Conservation (phyloP, 805 yeast species). For the Kuraishia ogatae region DNA sequence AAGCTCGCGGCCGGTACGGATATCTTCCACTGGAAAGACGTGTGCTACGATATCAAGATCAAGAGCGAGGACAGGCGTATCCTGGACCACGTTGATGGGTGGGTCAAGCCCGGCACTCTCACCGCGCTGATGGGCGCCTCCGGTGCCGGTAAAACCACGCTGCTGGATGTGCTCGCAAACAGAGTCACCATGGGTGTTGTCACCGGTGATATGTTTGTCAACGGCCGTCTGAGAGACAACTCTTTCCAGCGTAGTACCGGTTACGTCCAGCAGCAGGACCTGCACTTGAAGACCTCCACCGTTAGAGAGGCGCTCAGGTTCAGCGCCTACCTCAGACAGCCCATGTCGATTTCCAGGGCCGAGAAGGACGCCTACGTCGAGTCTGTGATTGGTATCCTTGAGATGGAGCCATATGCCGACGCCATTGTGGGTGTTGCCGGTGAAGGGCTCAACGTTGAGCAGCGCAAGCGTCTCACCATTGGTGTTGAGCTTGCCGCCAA, state of each 20-base stretch:
- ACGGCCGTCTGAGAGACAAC: conserved; percentile 37
- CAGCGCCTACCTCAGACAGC: conserved; percentile 41
- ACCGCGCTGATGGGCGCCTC: conserved; percentile 67
- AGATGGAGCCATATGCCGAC: conserved; percentile 45
- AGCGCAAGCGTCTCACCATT: conserved; percentile 44
- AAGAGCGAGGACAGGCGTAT: conserved; percentile 53
- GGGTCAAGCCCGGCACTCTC: conserved; percentile 77
- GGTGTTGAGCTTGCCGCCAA: conserved; percentile 51
- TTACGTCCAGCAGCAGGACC: conserved; percentile 54
- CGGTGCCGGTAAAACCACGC: conserved; percentile 57
- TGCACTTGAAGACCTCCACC: conserved; percentile 40
- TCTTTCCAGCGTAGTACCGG: conserved; percentile 49
- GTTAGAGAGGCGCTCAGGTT: conserved; percentile 47
- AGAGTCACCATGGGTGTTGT: conserved; percentile 48
- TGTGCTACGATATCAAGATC: conserved; percentile 61
- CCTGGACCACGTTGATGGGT: conserved; percentile 62
- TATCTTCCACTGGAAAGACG: conserved; percentile 72
- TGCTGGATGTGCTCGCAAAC: conserved; percentile 44
- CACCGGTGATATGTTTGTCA: conserved; percentile 50
- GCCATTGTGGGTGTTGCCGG: conserved; percentile 45
- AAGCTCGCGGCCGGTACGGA: conserved; percentile 25
- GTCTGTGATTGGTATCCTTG: conserved; percentile 37
- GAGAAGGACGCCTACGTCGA: conserved; percentile 47
- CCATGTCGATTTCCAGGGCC: conserved; percentile 25
- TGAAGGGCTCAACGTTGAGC: conserved; percentile 46